Base-by-base conservation (phyloP, 2,329 filamentous ascomycete genomes). In the Pezicula radicicola region DNA sequence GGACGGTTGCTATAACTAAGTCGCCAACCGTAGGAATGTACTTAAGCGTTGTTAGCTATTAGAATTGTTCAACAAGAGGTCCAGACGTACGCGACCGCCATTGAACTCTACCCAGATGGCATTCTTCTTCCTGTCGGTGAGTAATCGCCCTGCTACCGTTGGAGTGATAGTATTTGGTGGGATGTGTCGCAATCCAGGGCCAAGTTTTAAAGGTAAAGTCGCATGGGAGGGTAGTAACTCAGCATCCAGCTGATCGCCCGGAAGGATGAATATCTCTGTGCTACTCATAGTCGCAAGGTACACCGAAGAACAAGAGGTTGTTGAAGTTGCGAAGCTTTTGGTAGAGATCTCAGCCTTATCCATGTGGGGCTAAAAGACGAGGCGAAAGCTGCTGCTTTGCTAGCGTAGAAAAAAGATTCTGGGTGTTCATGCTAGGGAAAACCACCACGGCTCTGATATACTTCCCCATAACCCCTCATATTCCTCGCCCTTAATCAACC, bases 1-100 rank as follows among this genome's bases (percentile, higher is more conserved):
- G 83, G 61, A 97, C 79, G 58, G 89, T 91, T 53, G 90, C 92
- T 66, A 99, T 89, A 59, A 97, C 85, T 45, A 96, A 83, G 69
- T 99, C 94, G 66, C 87, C 87, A n/a, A 80, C 75, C 16, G 84
- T 79, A 12, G 94, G 91, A 35, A 84, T 77, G 66, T 97, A 99
- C 83, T 94, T 72, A 60, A 10, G 25, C 12, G 42, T n/a, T 49
- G 28, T 55, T 48, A 56, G 52, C 13, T 19, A 48, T 3, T 25
- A 10, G 30, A 16, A 13, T 15, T 30, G 6, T 16, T 16, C 12
- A 28, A 36, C 2, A 40, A 36, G 28, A 15, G 3, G 13, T 43
- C 7, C 10, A 61, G 57, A 66, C 80, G 42, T 75, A 89, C 88
- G 56, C 88, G 78, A 50, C 88, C 87, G 40, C 78, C 79, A 58